These are phyloP conservation scores for Penicillium sp. DNA, from an alignment of 2,329 filamentous ascomycete species.

Conservation along the genomic window DNA sequence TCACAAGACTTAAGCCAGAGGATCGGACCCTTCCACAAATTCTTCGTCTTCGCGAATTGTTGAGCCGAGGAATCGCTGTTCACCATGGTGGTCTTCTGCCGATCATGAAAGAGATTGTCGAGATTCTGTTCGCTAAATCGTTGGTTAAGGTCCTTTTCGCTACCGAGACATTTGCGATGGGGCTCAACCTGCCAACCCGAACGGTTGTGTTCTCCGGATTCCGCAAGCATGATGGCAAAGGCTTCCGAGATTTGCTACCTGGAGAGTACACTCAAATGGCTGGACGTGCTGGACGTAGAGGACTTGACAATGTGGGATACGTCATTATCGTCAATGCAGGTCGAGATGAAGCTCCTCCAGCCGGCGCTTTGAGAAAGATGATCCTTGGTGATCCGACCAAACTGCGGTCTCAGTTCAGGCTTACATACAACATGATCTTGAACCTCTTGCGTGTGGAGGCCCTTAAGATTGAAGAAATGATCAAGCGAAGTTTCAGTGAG, in stretches of 20 bases:
- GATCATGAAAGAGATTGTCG: constrained; percentile 95
- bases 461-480: constrained; percentile 98
- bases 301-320: constrained; percentile 81
- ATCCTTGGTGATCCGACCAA: constrained; percentile 93
- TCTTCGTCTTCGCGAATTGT: constrained; percentile 70
- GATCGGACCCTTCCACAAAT: constrained; percentile 89
- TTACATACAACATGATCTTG: constrained; percentile 99
- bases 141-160: constrained; percentile 95
- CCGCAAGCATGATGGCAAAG: constrained; percentile 87
- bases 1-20: constrained; percentile 81
- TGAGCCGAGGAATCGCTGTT: constrained; percentile 83
- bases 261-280: constrained; percentile 99
- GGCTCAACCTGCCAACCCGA: constrained; percentile 84
- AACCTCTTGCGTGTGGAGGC: constrained; percentile 92
- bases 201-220: constrained; percentile 97
- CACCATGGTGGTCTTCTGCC: constrained; percentile 90
- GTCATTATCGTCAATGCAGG: constrained; percentile 82
- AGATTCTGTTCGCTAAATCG: constrained; percentile 89
- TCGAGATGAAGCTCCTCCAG: constrained; percentile 81
- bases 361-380: constrained; percentile 76
- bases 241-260: constrained; percentile 80
- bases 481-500: constrained; percentile 97
- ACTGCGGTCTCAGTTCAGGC: constrained; percentile 84
- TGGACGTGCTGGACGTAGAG: constrained; percentile 82
- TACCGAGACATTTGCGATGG: constrained; percentile 98